Conservation (phyloP, 2,329 filamentous ascomycete species). For the Penicillium sp. region DNA sequence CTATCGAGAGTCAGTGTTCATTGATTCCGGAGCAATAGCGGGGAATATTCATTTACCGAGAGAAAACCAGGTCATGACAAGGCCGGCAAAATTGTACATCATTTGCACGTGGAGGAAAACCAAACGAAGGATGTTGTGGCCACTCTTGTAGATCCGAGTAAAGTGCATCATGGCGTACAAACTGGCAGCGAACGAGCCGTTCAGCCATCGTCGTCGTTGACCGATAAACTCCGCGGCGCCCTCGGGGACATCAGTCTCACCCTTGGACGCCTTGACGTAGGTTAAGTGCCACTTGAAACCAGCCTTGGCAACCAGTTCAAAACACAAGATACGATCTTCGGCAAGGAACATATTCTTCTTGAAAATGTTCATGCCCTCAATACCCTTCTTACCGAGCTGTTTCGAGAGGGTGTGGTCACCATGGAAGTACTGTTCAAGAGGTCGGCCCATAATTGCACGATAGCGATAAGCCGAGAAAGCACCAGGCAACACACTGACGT, state of each 20-base stretch:
- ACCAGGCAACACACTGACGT: slow-evolving; percentile 93
- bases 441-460: slow-evolving; percentile 93
- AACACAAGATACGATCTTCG: slow-evolving; percentile 98
- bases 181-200: slow-evolving; percentile 94
- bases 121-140: slow-evolving; percentile 94
- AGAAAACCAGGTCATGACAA: slow-evolving; percentile 85
- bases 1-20: slow-evolving; percentile 7
- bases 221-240: slow-evolving; percentile 93
- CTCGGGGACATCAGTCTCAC: slow-evolving; percentile 97
- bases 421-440: slow-evolving; percentile 97
- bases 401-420: slow-evolving; percentile 95
- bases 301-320: slow-evolving; percentile 95
- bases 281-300: slow-evolving; percentile 98
- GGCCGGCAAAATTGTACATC: slow-evolving; percentile 83
- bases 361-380: slow-evolving; percentile 99
- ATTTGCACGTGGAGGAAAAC: slow-evolving; percentile 96
- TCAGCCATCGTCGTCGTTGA: slow-evolving; percentile 95
- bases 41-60: slow-evolving; percentile 45
- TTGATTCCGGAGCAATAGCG: neutral
- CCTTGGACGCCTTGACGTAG: slow-evolving; percentile 97
- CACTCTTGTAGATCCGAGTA: slow-evolving; percentile 93
- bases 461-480: slow-evolving; percentile 97
- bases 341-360: slow-evolving; percentile 99
- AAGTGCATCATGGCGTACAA: slow-evolving; percentile 98
- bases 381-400: slow-evolving; percentile 94